Evolutionary conservation across 805 yeast genomes (phyloP), one percentile per base, ranked within the genome.

Genomic region (Barnettozyma wickerhamii): DNA sequence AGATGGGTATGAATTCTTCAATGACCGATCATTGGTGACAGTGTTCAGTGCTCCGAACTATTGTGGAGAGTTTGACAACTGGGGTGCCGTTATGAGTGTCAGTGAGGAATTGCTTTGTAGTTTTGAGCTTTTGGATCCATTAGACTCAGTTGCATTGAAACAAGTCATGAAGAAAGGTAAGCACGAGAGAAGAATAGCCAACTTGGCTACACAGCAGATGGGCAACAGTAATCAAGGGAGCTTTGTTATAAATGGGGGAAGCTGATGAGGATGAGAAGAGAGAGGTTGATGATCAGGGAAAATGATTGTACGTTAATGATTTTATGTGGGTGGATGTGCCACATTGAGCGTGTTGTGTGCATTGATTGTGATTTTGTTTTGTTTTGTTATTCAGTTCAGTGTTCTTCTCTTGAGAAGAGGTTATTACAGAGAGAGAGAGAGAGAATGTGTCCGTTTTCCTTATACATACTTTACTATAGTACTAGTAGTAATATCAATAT

Each of bases 1-100:
- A 69, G 99, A 91, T 66, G 99, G 99, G 51, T 91, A 93, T 66
- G 98, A 91, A 71, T 91, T 91, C 63, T 91, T 93, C 66, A 80
- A 93, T 49, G 91, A 91, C 65, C 84, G 98, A 59, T 97, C 91
- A 66, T 77, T 91, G 60, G 98, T 91, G 34, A 91, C 99, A 21
- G 74, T 91, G 50, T 91, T 91, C 64, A 81, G 93, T 42, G 99
- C 99, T 41, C 99, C 99, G 53, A 93, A 93, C 68, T 90, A 90
- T 64, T 93, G 67, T 49, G 65, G 74, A 31, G 74, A 68, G 45
- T 68, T 68, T 35, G 72, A 89, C 60, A 88, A 88, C 55, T 88
- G 96, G 96, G 96, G 96, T 19, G 99, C 99, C 2, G 97, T 91
- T 5, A 91, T 91, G 98, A 81, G 95, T 52, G 98, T 91, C 13